A percentile compares a stretch with the other conserved stretches of the same genome.
Evolutionary conservation across 2,329 filamentous ascomycete genomes (phyloP).

Genomic region (Raffaelea ambrosiae): DNA sequence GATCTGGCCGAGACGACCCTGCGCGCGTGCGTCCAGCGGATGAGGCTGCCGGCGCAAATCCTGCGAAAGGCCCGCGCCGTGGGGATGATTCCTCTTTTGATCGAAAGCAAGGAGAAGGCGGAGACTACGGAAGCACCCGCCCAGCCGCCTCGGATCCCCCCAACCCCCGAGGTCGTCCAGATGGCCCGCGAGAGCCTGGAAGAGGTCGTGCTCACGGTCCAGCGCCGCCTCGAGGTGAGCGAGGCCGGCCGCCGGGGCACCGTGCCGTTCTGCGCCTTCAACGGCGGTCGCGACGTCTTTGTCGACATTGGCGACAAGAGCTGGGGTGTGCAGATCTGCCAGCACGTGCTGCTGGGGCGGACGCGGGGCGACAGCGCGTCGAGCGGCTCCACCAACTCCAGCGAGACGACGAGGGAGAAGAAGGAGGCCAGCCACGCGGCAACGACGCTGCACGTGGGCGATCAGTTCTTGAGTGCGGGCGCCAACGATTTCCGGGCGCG

Average conservation of each 20-base stretch:
- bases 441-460: slow-evolving; percentile 79
- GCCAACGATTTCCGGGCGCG: slow-evolving; percentile 97
- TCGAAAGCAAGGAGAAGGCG: too few species aligned
- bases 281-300: slow-evolving; percentile 95
- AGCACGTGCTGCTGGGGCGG: slow-evolving; percentile 28
- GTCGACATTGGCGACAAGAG: slow-evolving; percentile 98
- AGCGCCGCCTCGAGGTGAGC: slow-evolving; percentile 82
- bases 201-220: slow-evolving; percentile 89
- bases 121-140: slow-evolving; percentile 49
- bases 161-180: slow-evolving; percentile 24
- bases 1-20: slow-evolving; percentile 83
- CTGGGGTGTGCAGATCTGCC: slow-evolving; percentile 88
- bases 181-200: slow-evolving; percentile 86
- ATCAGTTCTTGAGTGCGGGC: slow-evolving; percentile 91
- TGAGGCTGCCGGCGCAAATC: slow-evolving; percentile 71
- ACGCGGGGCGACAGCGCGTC: too few species aligned
- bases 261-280: slow-evolving; percentile 95
- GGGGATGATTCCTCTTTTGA: slow-evolving; percentile 54
- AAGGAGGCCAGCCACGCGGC: too few species aligned
- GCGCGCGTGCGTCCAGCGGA: slow-evolving; percentile 67
- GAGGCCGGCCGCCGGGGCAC: slow-evolving; percentile 45
- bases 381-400: too few species aligned
- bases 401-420: too few species aligned
- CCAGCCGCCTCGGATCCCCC: slow-evolving; percentile 20
- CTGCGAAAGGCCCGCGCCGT: slow-evolving; percentile 85